Base-by-base conservation (phyloP, 768 basidiomycete genomes). In the Grammothele lineata region DNA sequence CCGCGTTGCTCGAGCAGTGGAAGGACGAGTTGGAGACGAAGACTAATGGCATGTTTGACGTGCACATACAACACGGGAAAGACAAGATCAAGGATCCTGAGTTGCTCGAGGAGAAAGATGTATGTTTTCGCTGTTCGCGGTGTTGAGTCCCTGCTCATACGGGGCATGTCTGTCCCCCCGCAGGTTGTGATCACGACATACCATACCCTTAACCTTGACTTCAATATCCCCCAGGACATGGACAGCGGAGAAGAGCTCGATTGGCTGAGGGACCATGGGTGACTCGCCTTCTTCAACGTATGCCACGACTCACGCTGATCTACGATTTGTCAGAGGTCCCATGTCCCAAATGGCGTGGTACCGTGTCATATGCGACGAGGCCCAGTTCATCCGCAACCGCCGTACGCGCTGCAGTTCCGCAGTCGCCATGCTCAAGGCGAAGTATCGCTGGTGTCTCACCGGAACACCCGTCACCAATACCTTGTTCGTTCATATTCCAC, bases 161-260 rank as follows among this genome's bases (percentile, higher is more conserved):
- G 2, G 10, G 2, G 3, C 8, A 17, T 43, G 2, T 27, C 25
- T 11, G 11, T 22, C 4, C 27, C 17, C 9, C 22, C n/a, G 2
- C 39, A 90, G 76, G 73, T 88, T 27, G 70, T 92, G 19, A 72
- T 92, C 42, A 91, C 88, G 1, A 86, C 87, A 1, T 90, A 89
- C 55, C 82, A 83, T 46, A 87, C 84, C 0, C 66, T 89, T n/a
- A 73, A 70, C 43, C 62, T 65, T 30, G 83, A 90, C 59, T 82
- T 83, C 50, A 48, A 57, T 18, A 70, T 79, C 18, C 81, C 80
- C 6, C 64, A 66, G 33, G 75, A 76, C 51, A 53, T 77, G 2
- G 70, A 74, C 15, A 56, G 62, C 3, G 67, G 65, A 4, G 77
- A 78, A 2, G 76, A 81, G 57, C 57, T 65, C 1, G 65, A 72